Evolutionary conservation across 352 stramenopile species (phyloP).

Genomic region (Phytophthora macrochlamydospora): DNA sequence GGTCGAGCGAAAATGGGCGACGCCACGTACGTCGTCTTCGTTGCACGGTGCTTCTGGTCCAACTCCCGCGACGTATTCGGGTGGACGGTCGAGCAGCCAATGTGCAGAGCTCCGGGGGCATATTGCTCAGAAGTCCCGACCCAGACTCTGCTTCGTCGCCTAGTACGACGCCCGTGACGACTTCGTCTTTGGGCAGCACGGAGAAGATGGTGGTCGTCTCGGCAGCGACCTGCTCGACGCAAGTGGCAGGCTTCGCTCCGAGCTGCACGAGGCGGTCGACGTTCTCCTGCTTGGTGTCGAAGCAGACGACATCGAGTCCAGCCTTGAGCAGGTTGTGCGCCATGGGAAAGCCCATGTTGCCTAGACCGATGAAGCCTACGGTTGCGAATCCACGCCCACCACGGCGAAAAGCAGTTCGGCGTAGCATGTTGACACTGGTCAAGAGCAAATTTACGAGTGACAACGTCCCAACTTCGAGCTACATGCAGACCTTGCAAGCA

Average conservation of each 20-base stretch:
- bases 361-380: conserved; percentile 91
- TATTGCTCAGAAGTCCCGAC: conserved; percentile 43
- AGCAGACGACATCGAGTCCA: conserved; percentile 62
- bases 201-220: conserved; percentile 55
- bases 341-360: conserved; percentile 94
- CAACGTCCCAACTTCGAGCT: not conserved
- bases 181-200: conserved; percentile 70
- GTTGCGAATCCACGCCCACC: conserved; percentile 1
- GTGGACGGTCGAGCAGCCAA: conserved; percentile 79
- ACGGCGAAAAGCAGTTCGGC: not conserved
- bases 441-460: not conserved
- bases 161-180: conserved; percentile 50
- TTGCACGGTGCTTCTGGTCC: conserved; percentile 38
- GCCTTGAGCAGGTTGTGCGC: conserved; percentile 85
- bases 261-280: conserved; percentile 32
- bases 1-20: conserved; percentile 76
- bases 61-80: conserved; percentile 59
- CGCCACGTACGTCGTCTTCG: conserved; percentile 47
- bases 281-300: conserved; percentile 51
- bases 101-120: conserved; percentile 47
- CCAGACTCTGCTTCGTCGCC: conserved; percentile 22
- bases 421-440: not conserved
- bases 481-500: not conserved
- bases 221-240: conserved; percentile 47
- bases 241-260: conserved; percentile 39